Evolutionary conservation across 2,329 filamentous ascomycete species (phyloP), one percentile per base, ranked within the genome.

Genomic region (Immersiporthe knoxdaviesiana): DNA sequence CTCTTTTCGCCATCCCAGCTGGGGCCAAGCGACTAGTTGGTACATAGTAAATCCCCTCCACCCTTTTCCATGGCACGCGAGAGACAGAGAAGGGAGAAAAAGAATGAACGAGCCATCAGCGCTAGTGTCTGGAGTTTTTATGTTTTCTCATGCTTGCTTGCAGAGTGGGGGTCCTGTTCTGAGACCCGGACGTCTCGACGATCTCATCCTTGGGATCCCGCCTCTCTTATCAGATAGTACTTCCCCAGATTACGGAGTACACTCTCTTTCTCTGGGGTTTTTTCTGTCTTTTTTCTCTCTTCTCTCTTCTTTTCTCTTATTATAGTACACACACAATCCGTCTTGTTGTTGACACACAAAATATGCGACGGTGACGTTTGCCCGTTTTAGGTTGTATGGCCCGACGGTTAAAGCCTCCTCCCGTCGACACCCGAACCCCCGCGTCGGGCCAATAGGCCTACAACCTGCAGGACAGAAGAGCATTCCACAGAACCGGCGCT

Each of bases 351-450:
- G 14, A 30, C 24, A 30, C 16, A 32, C 16, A 0, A 47, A 3
- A 54, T 3, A 52, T 50, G 64, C 59, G 27, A 66, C 58, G 54
- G 63, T 69, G 50, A 69, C 47, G 63, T 56, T 63, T 44, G 52
- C 44, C 58, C 58, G 35, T 62, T 41, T 56, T 18, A n/a, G 27
- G 47, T 14, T 54, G 41, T 18, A 39, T 30, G 24, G 18, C 16
- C 18, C 62, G 32, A 35, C 66, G 44, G 24, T 32, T 52, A 50
- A 37, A 18, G 60, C 37, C 56, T 59, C 58, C 50, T 47, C 60
- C 50, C 50, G 60, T 61, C 66, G 56, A 16, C 10, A 3, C 16
- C 41, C 41, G 3, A n/a, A 44, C 1, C n/a, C 66, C 66, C n/a
- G 60, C 60, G 35, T 30, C 47, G 52, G 27, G 60, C 66, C 66